These are phyloP conservation scores for Botrytis medusae DNA, from an alignment of 2,329 filamentous ascomycete species.

Conservation along the genomic window DNA sequence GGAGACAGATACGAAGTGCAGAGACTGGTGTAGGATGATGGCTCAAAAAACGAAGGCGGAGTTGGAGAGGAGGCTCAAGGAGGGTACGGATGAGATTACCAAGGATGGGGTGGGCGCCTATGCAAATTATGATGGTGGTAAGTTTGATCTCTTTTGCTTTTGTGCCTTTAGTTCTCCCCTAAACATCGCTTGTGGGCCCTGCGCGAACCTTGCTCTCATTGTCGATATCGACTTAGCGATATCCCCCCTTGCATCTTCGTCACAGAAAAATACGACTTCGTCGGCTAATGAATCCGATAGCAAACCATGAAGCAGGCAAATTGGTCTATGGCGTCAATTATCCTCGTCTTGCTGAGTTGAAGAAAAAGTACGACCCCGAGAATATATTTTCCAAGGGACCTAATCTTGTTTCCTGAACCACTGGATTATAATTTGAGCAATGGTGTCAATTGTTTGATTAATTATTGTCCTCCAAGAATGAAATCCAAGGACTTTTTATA, in stretches of 20 bases:
- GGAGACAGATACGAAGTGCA: slow-evolving; percentile 24
- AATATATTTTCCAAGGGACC: slow-evolving; percentile 22
- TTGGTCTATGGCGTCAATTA: slow-evolving; percentile 29
- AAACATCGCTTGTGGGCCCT: neutral
- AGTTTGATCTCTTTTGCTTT: neutral
- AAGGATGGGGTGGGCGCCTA: slow-evolving; percentile 21
- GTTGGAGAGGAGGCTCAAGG: slow-evolving; percentile 23
- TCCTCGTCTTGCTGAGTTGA: slow-evolving; percentile 28
- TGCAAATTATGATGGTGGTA: slow-evolving; percentile 24
- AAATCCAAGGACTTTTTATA: neutral
- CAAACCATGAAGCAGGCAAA: slow-evolving; percentile 24
- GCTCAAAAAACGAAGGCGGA: slow-evolving; percentile 22
- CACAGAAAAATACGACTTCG: neutral
- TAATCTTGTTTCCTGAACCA: slow-evolving; percentile 6
- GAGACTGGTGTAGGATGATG: slow-evolving; percentile 31
- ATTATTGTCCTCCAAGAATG: neutral
- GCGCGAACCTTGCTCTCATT: neutral
- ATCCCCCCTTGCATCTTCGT: neutral
- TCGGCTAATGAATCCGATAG: slow-evolving; percentile 13
- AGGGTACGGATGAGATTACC: slow-evolving; percentile 17
- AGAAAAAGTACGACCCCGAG: slow-evolving; percentile 31
- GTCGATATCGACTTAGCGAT: neutral
- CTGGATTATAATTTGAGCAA: neutral
- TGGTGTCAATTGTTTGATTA: neutral
- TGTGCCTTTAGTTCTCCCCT: neutral